Evolutionary conservation across 2,329 filamentous ascomycete species (phyloP), one percentile per base, ranked within the genome.

Genomic region (Parascedosporium putredinis): DNA sequence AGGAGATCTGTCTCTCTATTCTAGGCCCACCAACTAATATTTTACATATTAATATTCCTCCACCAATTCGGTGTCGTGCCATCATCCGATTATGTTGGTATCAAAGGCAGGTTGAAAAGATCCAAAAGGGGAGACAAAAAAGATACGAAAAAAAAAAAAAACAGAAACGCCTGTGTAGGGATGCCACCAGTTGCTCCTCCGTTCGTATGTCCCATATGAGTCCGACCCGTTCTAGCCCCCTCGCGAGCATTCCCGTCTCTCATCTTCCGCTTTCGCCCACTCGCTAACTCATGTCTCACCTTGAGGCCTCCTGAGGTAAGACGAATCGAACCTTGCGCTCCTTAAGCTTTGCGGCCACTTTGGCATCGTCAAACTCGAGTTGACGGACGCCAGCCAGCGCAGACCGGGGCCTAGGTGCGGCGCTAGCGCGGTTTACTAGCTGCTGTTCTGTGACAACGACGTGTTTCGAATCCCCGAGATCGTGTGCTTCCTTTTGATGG

Each of bases 321-420:
- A 33, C 47, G 12, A 49, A 49, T 16, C 47, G 23, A n/a, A 49
- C 47, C 36, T 49, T 49, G 16, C 36, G 36, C 36, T 33, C 40
- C 47, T 25, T 31, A n/a, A 33, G n/a, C 36, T n/a, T 49, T 20
- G 16, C 47, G 24, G 12, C 34, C 23, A 33, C 47, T 8, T 33
- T 38, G 22, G 23, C 27, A 16, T 49, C 47, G 34, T 43, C 36
- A 12, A 42, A 6, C 3, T 38, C 33, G n/a, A 12, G 16, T 5
- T 43, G 24, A 14, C 33, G 33, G 22, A 20, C 27, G 18, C n/a
- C 23, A 14, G 24, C 22, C 8, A 16, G 46, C n/a, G 10, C 20
- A 20, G 38, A 42, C 12, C 20, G 16, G 20, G 23, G 20, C 18
- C 20, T 42, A 18, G 20, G 20, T 20, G 6, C 8, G 4, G 22